Conservation (phyloP, 2,329 filamentous ascomycete species). For the Periconia sp. region DNA sequence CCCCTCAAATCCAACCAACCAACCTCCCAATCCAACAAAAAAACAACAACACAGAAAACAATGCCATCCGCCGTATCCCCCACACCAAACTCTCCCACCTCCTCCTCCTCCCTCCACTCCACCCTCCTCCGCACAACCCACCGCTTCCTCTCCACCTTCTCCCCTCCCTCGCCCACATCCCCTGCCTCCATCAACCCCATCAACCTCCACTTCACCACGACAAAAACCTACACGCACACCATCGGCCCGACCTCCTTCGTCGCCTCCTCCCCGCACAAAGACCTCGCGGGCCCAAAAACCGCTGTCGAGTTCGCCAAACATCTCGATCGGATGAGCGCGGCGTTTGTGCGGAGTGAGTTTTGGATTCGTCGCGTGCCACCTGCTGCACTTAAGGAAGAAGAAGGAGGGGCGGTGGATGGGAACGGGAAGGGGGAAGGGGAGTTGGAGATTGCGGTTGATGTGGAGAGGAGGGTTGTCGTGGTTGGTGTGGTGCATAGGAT, state of each 20-base stretch:
- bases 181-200: constrained; percentile 14
- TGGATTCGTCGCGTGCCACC: constrained; percentile 2
- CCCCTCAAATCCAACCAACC: background rate
- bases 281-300: constrained; percentile 20
- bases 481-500: constrained; percentile 29
- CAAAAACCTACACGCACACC: constrained; percentile 19
- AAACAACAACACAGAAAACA: background rate
- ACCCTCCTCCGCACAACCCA: constrained; percentile 17
- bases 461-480: constrained; percentile 19
- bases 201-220: constrained; percentile 18
- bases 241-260: constrained; percentile 37
- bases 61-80: background rate
- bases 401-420: too few species aligned
- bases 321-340: constrained; percentile 23
- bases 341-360: constrained; percentile 8
- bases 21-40: background rate
- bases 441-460: constrained; percentile 29
- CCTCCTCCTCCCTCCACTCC: constrained; percentile 11
- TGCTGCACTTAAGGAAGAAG: too few species aligned
- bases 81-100: background rate
- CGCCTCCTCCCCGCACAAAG: constrained; percentile 3
- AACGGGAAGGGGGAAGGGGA: constrained; percentile 24
- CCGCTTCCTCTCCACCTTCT: constrained; percentile 17
- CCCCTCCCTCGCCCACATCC: background rate
- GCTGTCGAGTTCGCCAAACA: constrained; percentile 9